A percentile compares a stretch with the other conserved stretches of the same genome.
phyloP scores from a whole-genome alignment of 225 moss, liverwort and hornwort genomes.

The Pseudisothecium myosuroides region DNA sequence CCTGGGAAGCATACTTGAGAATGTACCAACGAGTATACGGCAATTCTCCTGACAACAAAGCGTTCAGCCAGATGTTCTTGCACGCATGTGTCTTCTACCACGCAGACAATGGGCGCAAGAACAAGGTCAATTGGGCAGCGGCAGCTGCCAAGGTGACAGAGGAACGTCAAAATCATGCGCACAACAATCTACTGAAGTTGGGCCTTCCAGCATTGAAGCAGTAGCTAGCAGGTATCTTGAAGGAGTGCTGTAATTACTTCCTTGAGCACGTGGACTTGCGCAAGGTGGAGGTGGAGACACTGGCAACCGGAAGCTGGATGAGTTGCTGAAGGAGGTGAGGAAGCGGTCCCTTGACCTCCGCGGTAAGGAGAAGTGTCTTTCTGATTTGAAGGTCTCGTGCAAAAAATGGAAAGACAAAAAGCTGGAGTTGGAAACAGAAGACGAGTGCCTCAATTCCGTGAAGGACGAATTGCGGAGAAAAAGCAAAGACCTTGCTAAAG shows the following conservation, averaged over 20 bases:
- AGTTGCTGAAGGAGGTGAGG: background rate
- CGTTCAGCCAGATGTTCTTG: fast-evolving
- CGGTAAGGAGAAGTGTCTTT: background rate
- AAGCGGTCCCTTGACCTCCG: fast-evolving
- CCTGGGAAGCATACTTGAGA: fast-evolving
- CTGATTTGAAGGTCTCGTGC: background rate
- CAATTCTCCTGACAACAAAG: background rate
- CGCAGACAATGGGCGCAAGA: fast-evolving
- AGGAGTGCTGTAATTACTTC: fast-evolving
- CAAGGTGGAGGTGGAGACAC: background rate
- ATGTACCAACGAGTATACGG: background rate
- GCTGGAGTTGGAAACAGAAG: background rate
- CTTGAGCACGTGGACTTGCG: fast-evolving
- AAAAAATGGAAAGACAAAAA: too few species aligned
- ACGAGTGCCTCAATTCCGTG: background rate
- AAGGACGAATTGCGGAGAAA: fast-evolving
- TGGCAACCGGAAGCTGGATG: fast-evolving
- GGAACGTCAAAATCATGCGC: fast-evolving
- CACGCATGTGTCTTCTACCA: background rate
- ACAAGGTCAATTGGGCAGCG: background rate
- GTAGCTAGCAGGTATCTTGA: background rate
- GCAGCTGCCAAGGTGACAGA: background rate
- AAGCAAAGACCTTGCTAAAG: background rate
- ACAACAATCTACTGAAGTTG: background rate
- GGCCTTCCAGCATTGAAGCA: background rate